Percentiles rank a stretch among this genome's conserved stretches.
These are phyloP conservation scores for Phaeosphaeria sp. DNA, from an alignment of 2,329 filamentous ascomycete species.

Conservation along the genomic window DNA sequence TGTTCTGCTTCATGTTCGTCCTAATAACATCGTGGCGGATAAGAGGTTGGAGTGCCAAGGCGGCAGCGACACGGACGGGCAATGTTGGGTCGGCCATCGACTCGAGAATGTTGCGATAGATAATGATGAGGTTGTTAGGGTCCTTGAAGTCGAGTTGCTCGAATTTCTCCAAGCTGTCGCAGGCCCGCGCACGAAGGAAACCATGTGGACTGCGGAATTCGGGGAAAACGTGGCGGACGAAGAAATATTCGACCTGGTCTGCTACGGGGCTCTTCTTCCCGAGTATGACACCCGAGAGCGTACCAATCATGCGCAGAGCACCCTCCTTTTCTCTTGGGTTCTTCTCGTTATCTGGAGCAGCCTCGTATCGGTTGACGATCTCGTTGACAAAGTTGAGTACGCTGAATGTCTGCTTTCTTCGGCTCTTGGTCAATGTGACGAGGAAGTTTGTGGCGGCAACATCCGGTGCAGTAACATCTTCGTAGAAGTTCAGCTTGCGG, in stretches of 20 bases:
- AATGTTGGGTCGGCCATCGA: slow-evolving; percentile 95
- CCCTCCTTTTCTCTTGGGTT: slow-evolving; percentile 96
- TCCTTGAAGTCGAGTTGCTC: slow-evolving; percentile 98
- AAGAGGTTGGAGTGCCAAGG: slow-evolving; percentile 90
- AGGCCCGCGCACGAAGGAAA: slow-evolving; percentile 91
- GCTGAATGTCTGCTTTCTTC: slow-evolving; percentile 94
- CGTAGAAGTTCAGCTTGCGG: slow-evolving; percentile 96
- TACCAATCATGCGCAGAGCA: slow-evolving; percentile 95
- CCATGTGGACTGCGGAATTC: slow-evolving; percentile 94
- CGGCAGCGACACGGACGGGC: slow-evolving; percentile 91
- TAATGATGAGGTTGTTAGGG: slow-evolving; percentile 90
- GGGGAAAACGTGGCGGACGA: slow-evolving; percentile 97
- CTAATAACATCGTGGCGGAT: slow-evolving; percentile 96
- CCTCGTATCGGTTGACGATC: slow-evolving; percentile 91
- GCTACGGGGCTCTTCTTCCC: slow-evolving; percentile 99
- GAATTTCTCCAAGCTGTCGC: slow-evolving; percentile 97
- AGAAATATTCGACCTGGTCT: slow-evolving; percentile 97
- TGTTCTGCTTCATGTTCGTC: slow-evolving; percentile 95
- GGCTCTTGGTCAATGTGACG: slow-evolving; percentile 89
- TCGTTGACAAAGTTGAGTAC: slow-evolving; percentile 95
- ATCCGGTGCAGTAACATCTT: slow-evolving; percentile 94
- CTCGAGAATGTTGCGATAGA: slow-evolving; percentile 95
- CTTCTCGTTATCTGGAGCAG: slow-evolving; percentile 84
- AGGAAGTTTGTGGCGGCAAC: slow-evolving; percentile 97
- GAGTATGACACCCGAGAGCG: slow-evolving; percentile 88